Conservation (phyloP, 2,329 filamentous ascomycete genomes). For the Orbilia blumenaviensis region DNA sequence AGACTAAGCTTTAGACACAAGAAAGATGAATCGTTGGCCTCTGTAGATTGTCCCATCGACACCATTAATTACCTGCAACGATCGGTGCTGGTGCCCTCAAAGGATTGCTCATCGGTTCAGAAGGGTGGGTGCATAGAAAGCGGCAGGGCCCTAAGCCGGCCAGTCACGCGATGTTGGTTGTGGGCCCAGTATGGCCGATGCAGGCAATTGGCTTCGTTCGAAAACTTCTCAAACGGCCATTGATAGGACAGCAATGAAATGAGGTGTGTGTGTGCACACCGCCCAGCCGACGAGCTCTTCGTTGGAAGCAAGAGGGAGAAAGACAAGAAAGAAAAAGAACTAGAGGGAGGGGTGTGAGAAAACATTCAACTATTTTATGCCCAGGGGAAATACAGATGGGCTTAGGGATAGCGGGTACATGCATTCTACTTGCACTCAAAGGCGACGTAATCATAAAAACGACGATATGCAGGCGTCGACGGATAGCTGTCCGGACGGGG, state of each 20-base stretch:
- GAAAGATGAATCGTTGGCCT: not conserved
- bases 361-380: no score
- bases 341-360: no score
- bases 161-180: not conserved
- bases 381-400: no score
- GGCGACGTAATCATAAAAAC: no score
- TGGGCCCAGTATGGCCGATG: not conserved
- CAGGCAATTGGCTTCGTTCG: not conserved
- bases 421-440: no score
- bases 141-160: not conserved
- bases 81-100: not conserved
- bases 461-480: not conserved
- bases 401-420: no score
- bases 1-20: no score
- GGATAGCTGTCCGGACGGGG: not conserved
- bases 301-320: no score
- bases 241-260: not conserved
- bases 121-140: not conserved
- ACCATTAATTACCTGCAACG: not conserved
- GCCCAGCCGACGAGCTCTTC: no score
- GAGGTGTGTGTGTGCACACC: not conserved
- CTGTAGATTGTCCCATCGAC: not conserved
- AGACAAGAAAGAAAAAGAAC: no score
- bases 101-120: not conserved
- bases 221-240: not conserved